Evolutionary conservation across 176 grass and related monocot genomes (phyloP).

Genomic region (Hsuehochloa calcarea): DNA sequence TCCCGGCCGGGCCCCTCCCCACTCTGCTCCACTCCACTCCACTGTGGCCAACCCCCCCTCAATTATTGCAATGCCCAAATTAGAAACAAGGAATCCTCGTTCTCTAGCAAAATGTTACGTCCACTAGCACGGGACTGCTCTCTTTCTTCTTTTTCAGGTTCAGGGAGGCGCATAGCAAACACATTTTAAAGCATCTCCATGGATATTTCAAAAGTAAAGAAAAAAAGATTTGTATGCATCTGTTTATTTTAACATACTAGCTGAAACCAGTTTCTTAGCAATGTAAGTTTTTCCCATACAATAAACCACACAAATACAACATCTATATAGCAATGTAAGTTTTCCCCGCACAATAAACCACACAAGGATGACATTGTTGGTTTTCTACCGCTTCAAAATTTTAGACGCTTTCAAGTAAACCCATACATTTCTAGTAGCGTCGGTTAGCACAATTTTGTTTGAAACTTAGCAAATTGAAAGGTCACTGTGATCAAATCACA

Average conservation of each 20-base stretch:
- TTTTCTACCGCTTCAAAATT: neutral
- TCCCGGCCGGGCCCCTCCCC: neutral
- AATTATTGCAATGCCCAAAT: slow-evolving; percentile 61
- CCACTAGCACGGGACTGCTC: slow-evolving; percentile 8
- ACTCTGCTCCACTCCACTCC: neutral
- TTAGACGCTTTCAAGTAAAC: too few relatives aligned
- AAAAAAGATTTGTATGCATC: neutral
- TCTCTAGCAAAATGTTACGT: slow-evolving; percentile 25
- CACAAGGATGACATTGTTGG: too few relatives aligned
- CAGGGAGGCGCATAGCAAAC: slow-evolving; percentile 8
- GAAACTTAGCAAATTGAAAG: neutral
- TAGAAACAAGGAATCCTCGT: slow-evolving; percentile 75
- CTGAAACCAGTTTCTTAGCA: neutral
- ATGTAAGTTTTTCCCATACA: neutral
- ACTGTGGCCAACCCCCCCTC: neutral
- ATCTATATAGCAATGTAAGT: neutral
- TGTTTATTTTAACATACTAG: neutral
- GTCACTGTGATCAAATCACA: too few relatives aligned
- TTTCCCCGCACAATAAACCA: neutral
- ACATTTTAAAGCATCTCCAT: slow-evolving; percentile 22
- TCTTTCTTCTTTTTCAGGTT: neutral
- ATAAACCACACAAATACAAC: too few relatives aligned
- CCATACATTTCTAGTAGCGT: too few relatives aligned
- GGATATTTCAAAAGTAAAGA: neutral
- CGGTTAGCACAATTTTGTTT: neutral